Conservation (phyloP, 169 alveolate species). For the Neospora caninum region DNA sequence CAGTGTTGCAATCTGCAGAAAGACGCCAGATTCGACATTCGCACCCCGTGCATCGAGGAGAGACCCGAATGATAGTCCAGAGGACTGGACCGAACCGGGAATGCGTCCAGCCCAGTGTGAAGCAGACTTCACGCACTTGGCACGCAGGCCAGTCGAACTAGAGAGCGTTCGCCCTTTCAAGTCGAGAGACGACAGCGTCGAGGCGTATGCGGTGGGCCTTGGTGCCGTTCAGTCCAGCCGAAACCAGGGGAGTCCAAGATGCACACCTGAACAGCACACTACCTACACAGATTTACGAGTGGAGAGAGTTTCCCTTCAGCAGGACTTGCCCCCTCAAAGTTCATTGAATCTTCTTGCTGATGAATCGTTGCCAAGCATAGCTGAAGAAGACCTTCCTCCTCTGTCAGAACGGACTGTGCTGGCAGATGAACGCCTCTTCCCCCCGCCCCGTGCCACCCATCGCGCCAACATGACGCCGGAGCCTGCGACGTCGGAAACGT, state of each 20-base stretch:
- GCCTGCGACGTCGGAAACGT: too few species aligned
- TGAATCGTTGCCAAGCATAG: neutral
- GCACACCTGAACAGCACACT: neutral
- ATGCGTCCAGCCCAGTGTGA: neutral
- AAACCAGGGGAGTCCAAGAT: neutral
- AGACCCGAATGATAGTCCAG: too few species aligned
- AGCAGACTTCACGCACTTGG: neutral
- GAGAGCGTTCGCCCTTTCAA: neutral
- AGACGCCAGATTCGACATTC: too few species aligned
- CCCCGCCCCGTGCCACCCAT: neutral
- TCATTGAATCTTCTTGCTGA: neutral
- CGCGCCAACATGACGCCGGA: too few species aligned
- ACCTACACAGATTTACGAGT: neutral
- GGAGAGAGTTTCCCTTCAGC: neutral
- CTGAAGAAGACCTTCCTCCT: slow-evolving; percentile 23
- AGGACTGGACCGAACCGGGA: too few species aligned
- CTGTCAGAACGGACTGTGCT: neutral
- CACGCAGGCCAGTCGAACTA: neutral
- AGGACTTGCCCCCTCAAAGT: neutral
- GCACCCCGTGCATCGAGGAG: too few species aligned
- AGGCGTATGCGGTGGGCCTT: neutral
- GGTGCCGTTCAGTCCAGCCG: neutral
- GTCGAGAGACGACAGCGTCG: neutral
- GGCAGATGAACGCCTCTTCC: neutral
- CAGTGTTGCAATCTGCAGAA: too few species aligned